Conservation (phyloP, 306 rosid species). For the Glycine soja region DNA sequence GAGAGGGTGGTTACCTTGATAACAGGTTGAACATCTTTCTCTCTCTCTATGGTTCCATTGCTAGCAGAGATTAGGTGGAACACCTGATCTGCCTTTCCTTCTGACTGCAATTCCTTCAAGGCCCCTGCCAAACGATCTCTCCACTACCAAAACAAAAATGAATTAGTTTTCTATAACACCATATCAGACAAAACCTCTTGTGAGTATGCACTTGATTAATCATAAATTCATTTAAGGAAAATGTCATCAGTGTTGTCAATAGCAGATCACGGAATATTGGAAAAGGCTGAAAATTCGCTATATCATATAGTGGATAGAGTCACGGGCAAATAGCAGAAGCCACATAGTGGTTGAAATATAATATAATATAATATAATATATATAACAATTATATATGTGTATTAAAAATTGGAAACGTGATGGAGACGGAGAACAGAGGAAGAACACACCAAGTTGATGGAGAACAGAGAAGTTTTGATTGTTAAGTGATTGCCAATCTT, state of each 20-base stretch:
- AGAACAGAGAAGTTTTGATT: too few species aligned
- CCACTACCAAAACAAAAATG: slow-evolving; percentile 68
- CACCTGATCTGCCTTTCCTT: slow-evolving; percentile 68
- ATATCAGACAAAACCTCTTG: slow-evolving; percentile 30
- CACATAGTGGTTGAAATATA: too few species aligned
- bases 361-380: too few species aligned
- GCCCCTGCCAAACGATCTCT: slow-evolving; percentile 84
- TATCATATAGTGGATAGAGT: too few species aligned
- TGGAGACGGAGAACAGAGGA: too few species aligned
- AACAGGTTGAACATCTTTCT: slow-evolving; percentile 56
- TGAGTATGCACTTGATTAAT: slow-evolving; percentile 13
- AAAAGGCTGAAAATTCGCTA: too few species aligned
- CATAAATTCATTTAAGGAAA: slow-evolving; percentile 24
- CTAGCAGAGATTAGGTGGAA: slow-evolving; percentile 54
- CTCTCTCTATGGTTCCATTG: slow-evolving; percentile 62
- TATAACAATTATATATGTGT: too few species aligned
- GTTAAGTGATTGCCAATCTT: too few species aligned
- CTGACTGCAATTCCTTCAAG: slow-evolving; percentile 73
- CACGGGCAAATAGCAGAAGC: too few species aligned
- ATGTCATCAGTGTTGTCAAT: neutral
- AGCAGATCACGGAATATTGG: too few species aligned
- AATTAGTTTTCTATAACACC: slow-evolving; percentile 41
- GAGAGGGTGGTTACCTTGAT: slow-evolving; percentile 53
- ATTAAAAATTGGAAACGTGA: too few species aligned
- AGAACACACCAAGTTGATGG: too few species aligned